Evolutionary conservation across 306 rosid species (phyloP), one percentile per base, ranked within the genome.

Genomic region (Boehmeria nivea): DNA sequence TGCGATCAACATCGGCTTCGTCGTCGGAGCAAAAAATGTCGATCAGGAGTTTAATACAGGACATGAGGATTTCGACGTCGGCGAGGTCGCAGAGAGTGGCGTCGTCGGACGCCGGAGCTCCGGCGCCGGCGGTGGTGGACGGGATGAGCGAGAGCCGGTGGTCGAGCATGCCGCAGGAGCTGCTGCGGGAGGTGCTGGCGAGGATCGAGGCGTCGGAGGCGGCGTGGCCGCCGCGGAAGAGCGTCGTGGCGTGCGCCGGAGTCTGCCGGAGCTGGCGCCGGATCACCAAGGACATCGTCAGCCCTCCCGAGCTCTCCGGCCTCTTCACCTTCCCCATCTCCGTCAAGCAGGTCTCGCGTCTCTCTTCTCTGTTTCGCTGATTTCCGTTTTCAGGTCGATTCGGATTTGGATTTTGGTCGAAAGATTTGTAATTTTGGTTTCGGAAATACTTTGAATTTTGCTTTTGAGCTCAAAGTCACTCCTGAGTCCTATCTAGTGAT

Each of bases 91-190:
- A 69, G 26, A 67, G 94, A 1, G 95, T 66, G 60, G 87, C 78
- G 3, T 14, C 16, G 26, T 88, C 68, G n/a, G 54, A 90, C 72
- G 48, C 48, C 66, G 61, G 33, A 40, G 34, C 16, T 50, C 93
- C 71, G 55, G 94, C 72, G 48, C 48, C 66, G 61, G 26, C 37
- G 56, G 67, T 15, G 54, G 71, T 31, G 22, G 72, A 34, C n/a
- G 64, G 83, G 26, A 18, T 82, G 68, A 70, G 70, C 66, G 89
- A 85, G 78, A 85, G 90, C 55, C 78, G 79, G 34, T 93, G 99
- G 99, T 84, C 88, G 0, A 71, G 78, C 57, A 81, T 93, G 95
- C 99, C 99, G n/a, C 88, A 77, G 59, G 99, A 93, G 82, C 95
- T 93, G 0, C 86, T 93, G 12, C 60, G 96, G 5, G 99, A 93